A percentile compares a stretch with the other conserved stretches of the same genome.
Conservation (phyloP, 805 yeast species). For the Pichia kluyveri region DNA sequence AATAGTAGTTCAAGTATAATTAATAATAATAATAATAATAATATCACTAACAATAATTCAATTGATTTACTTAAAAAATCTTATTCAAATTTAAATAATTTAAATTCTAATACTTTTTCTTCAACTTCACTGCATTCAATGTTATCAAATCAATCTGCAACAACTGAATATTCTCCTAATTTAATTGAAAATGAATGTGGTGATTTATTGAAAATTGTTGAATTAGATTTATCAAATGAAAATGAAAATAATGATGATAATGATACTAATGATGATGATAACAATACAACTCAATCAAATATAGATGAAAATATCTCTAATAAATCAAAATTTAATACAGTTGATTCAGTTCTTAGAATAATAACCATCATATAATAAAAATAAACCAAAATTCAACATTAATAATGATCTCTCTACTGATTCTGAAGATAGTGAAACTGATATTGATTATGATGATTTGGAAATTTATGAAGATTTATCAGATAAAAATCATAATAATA, state of each 20-base stretch:
- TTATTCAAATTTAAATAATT: neutral
- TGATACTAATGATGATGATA: neutral
- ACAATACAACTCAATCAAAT: too few relatives aligned
- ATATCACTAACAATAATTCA: too few relatives aligned
- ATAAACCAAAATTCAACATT: neutral
- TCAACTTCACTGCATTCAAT: conserved; percentile 14
- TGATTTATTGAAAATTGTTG: conserved; percentile 15
- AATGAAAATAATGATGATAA: neutral
- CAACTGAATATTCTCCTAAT: conserved; percentile 26
- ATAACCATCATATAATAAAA: neutral
- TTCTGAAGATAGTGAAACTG: conserved; percentile 3
- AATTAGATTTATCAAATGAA: conserved; percentile 11
- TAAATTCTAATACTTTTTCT: conserved; percentile 8
- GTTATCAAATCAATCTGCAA: conserved; percentile 12
- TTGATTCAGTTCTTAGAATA: neutral
- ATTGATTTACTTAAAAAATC: too few relatives aligned
- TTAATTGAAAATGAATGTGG: conserved; percentile 23
- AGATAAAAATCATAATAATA: conserved; percentile 3
- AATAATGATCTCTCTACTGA: neutral
- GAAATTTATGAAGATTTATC: conserved; percentile 1
- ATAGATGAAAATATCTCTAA: too few relatives aligned
- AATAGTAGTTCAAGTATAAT: neutral
- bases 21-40: too few relatives aligned
- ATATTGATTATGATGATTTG: conserved; percentile 11
- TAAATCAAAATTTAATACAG: too few relatives aligned